Percentiles rank a stretch among this genome's conserved stretches.
Conservation (phyloP, 306 rosid genomes). For the Vicia villosa region DNA sequence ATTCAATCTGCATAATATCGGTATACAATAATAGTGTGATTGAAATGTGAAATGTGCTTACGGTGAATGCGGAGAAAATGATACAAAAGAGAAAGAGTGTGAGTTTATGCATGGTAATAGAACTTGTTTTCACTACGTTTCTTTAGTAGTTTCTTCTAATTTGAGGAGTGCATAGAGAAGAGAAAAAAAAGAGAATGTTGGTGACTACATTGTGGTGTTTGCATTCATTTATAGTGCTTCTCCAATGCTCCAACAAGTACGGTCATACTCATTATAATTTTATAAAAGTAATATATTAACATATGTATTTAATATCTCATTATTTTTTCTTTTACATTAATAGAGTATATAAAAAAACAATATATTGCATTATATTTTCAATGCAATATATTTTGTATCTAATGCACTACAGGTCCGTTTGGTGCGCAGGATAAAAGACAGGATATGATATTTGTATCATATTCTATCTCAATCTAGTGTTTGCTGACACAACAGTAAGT, state of each 20-base stretch:
- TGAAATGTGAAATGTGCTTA: constrained; percentile 41
- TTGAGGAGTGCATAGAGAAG: not conserved
- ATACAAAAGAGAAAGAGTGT: constrained; percentile 45
- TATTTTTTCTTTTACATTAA: too few species aligned
- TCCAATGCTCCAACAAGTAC: not conserved
- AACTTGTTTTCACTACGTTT: not conserved
- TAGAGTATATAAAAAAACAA: too few species aligned
- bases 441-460: too few species aligned
- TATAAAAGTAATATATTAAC: too few species aligned
- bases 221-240: constrained; percentile 46
- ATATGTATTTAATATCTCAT: too few species aligned
- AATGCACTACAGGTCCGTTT: too few species aligned
- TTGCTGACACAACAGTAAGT: too few species aligned
- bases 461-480: too few species aligned
- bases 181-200: constrained; percentile 42
- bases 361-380: too few species aligned
- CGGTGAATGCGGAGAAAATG: constrained; percentile 46
- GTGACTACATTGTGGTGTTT: constrained; percentile 43
- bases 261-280: too few species aligned
- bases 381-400: too few species aligned
- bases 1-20: not conserved
- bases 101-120: constrained; percentile 28
- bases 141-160: not conserved
- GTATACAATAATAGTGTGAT: not conserved
- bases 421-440: too few species aligned